Evolutionary conservation across 2,329 filamentous ascomycete genomes (phyloP), one percentile per base, ranked within the genome.

Genomic region (Diaporthe caulivora): DNA sequence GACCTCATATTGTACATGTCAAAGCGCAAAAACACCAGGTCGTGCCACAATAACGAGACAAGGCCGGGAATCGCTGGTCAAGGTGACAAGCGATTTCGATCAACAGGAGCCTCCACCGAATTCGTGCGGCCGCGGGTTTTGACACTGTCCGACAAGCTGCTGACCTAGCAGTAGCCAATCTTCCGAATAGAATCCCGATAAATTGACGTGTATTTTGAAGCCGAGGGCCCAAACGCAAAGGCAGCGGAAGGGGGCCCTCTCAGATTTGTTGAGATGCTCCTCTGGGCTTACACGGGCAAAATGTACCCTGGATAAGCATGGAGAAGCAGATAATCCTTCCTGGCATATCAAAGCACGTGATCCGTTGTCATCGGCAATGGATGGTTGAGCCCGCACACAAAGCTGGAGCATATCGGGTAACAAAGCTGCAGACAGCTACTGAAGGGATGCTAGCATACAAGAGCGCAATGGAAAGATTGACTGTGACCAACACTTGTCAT

Each of bases 331-430:
- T n/a, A 18, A 24, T 24, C 11, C 21, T 37, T 24, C 29, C 42
- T 9, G 8, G 9, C 15, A 24, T 21, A 1, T 49, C 11, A 26
- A 1, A 9, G 81, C 82, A 79, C 83, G 3, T 81, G 85, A 74
- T 76, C 79, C 0, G 83, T 78, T 40, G 83, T 77, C 26, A 7
- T 17, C 13, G 18, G 3, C n/a, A 40, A 60, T 5, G 0, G 24
- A 17, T n/a, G 57, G 10, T 5, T 11, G 26, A 49, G 34, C 18
- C 4, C 3, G 21, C 24, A 18, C 34, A 3, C 1, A 24, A 15
- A 3, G 15, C 7, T 2, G 10, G 2, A 53, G 7, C 37, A 18
- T 4, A n/a, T 21, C 7, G 13, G 13, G n/a, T 15, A 47, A n/a
- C 21, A 26, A 13, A 40, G 34, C 26, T 2, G 13, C n/a, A 44